Percentiles rank a stretch among this genome's conserved stretches.
Conservation (phyloP, 2,329 filamentous ascomycete species). For the Colletotrichum gloeosporioides region DNA sequence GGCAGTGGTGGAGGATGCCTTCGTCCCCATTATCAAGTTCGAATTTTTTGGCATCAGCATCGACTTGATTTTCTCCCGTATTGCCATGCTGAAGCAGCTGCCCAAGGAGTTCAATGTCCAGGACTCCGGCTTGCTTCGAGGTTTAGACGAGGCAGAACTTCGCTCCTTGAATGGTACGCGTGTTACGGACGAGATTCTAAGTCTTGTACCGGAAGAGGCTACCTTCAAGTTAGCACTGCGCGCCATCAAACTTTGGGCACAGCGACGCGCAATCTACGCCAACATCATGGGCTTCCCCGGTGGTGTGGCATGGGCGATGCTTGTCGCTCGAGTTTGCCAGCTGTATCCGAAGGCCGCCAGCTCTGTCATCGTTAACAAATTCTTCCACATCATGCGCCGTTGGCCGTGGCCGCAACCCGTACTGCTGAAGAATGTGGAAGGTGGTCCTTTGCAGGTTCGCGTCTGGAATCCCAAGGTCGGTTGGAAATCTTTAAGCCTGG, state of each 20-base stretch:
- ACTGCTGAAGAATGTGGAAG: constrained; percentile 85
- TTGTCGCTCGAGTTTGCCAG: constrained; percentile 94
- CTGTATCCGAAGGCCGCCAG: constrained; percentile 92
- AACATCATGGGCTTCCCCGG: constrained; percentile 97
- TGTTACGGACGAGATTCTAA: constrained; percentile 91
- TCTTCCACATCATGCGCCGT: constrained; percentile 88
- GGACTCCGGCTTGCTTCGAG: constrained; percentile 84
- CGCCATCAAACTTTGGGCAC: constrained; percentile 96
- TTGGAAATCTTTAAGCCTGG: neutral
- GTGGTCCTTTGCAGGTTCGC: constrained; percentile 78
- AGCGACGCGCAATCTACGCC: constrained; percentile 89
- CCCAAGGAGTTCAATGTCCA: constrained; percentile 76
- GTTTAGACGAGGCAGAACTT: constrained; percentile 85
- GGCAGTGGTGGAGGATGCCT: constrained; percentile 85
- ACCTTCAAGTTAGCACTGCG: constrained; percentile 89
- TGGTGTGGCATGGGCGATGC: constrained; percentile 97
- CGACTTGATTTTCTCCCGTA: constrained; percentile 87
- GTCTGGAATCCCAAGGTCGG: constrained; percentile 92
- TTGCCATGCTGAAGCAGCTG: constrained; percentile 73
- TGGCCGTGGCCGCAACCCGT: constrained; percentile 98
- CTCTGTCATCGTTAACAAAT: constrained; percentile 88
- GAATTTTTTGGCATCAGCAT: constrained; percentile 91
- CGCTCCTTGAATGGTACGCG: constrained; percentile 92
- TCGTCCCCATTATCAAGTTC: constrained; percentile 97
- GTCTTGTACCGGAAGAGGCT: constrained; percentile 85